A percentile compares a stretch with the other conserved stretches of the same genome.
phyloP scores from a whole-genome alignment of 2,329 filamentous ascomycete genomes.

The Cylindrodendrum hubeiense region DNA sequence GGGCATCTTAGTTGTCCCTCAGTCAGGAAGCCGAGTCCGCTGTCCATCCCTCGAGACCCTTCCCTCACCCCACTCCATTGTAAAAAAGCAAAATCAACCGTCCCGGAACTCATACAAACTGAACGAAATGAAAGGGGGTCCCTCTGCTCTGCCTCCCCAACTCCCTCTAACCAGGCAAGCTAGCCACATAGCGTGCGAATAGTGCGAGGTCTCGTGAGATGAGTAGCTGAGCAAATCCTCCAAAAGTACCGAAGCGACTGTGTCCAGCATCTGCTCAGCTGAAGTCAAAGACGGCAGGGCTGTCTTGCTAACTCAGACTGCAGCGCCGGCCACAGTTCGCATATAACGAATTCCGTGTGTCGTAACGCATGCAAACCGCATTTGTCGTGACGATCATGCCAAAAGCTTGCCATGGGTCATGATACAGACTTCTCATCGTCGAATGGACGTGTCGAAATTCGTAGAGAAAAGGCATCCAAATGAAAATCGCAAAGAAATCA shows the following conservation, averaged over 20 bases:
- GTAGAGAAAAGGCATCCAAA: slow-evolving; percentile 27
- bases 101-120: slow-evolving; percentile 45
- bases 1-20: slow-evolving; percentile 30
- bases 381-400: slow-evolving; percentile 31
- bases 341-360: slow-evolving; percentile 14
- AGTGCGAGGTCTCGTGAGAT: background rate
- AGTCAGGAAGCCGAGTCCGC: slow-evolving; percentile 32
- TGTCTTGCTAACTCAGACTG: slow-evolving; percentile 2
- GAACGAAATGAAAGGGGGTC: slow-evolving; percentile 25
- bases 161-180: background rate
- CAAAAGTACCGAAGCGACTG: slow-evolving; percentile 7
- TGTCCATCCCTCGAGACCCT: slow-evolving; percentile 30
- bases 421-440: slow-evolving; percentile 22
- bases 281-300: background rate
- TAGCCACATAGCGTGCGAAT: background rate
- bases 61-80: slow-evolving; percentile 30
- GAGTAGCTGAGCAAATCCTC: background rate
- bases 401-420: slow-evolving; percentile 27
- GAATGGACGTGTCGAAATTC: slow-evolving; percentile 24
- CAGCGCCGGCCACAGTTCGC: slow-evolving; percentile 3
- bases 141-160: background rate
- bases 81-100: slow-evolving; percentile 36
- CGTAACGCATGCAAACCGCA: slow-evolving; percentile 25
- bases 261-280: background rate
- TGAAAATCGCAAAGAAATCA: slow-evolving; percentile 36